A percentile compares a stretch with the other conserved stretches of the same genome.
Conservation (phyloP, 129 eudicot genomes). For the Flaveria trinervia region DNA sequence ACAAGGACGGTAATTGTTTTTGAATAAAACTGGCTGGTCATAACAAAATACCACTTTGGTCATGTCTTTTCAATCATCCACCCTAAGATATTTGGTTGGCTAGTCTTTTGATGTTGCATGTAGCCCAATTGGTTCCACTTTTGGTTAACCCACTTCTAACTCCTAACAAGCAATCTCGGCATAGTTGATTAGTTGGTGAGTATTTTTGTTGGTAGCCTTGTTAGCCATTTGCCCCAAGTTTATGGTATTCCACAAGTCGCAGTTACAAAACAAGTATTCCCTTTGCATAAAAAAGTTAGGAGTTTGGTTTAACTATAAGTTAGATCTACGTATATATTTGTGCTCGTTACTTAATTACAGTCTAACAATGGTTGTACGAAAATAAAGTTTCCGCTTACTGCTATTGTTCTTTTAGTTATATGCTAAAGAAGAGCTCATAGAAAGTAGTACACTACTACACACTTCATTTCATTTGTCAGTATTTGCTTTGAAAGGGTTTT, state of each 20-base stretch:
- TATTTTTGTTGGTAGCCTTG: neutral
- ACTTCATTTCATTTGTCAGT: neutral
- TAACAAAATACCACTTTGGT: constrained; percentile 15
- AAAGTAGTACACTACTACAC: neutral
- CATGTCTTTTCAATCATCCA: constrained; percentile 8
- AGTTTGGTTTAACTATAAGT: constrained; percentile 2
- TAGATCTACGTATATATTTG: neutral
- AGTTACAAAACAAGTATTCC: neutral
- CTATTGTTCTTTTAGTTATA: neutral
- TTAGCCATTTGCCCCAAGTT: neutral
- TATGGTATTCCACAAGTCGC: neutral
- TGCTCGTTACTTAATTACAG: neutral
- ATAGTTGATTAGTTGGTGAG: neutral
- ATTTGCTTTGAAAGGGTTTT: neutral
- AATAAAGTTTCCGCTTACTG: neutral
- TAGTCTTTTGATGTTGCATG: neutral
- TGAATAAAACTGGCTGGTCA: neutral
- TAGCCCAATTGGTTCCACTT: neutral
- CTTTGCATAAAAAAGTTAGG: neutral
- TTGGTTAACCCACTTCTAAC: neutral
- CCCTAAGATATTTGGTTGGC: neutral
- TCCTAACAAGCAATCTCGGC: neutral
- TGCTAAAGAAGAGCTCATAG: neutral
- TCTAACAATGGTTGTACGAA: neutral
- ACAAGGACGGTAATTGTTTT: neutral